Evolutionary conservation across 257 asterid species (phyloP), one percentile per base, ranked within the genome.

Genomic region (Lantana camara): DNA sequence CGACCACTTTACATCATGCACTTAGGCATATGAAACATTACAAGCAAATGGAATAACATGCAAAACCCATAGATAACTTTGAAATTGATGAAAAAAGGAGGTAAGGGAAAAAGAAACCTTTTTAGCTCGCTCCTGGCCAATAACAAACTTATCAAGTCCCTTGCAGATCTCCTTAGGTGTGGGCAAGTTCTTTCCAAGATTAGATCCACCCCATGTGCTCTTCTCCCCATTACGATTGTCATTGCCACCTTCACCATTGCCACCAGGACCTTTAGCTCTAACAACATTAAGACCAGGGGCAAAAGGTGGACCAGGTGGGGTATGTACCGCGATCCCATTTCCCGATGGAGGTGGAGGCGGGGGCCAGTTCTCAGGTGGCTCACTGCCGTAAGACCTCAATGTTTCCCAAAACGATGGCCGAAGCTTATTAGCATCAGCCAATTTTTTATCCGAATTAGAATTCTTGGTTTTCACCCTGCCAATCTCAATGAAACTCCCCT

Each of bases 61-160:
- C 24, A 41, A 35, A 55, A 54, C 30, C 14, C 42, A 53, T 34
- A 20, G 23, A 47, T 23, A 42, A 63, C 29, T 23, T 6, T 5
- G 38, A 8, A 2, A 17, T 42, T 12, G 46, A 60, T 44, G 66
- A 29, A 14, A 59, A 27, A 60, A 54, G n/a, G 27, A 29, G 24
- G 66, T 45, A 55, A 68, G 8, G 44, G 49, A 51, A 55, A 3
- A 48, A 7, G 23, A 24, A 47, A 93, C 98, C 98, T 93, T 93
- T 75, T 93, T 93, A 64, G 98, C 96, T 6, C 85, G 93, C 32
- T 85, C 83, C 79, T 93, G 98, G 72, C 98, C 98, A 20, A 93
- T 87, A 60, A 93, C 97, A 70, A 85, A 93, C 61, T 87, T 85
- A 49, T 90, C 98, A 10, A 93, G 96, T 49, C 96, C 96, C 77